Evolutionary conservation across 352 stramenopile species (phyloP), one percentile per base, ranked within the genome.

Genomic region (Phytophthora syringae): DNA sequence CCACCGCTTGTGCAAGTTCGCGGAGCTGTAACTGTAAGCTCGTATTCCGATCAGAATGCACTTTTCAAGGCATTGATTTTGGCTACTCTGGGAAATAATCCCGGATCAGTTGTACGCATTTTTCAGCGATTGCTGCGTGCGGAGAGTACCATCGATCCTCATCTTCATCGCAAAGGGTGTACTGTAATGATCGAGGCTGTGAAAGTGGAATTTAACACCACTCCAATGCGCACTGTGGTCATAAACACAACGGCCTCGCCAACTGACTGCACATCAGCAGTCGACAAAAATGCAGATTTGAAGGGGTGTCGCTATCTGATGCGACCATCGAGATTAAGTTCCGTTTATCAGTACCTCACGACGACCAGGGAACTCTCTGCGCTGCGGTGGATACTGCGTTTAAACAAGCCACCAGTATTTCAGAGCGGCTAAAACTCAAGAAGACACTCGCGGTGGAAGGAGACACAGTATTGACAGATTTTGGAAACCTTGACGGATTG

Each of bases 121-220:
- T 37, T 88, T 39, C 79, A 88, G 55, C 63, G 67, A 32, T 36
- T 80, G 3, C 43, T 90, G 10, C 76, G 82, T 7, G 69, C 69
- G 0, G 64, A 79, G 12, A 74, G 66, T 16, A 77, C 60, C 20
- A 52, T 67, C 0, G 52, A 72, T 36, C 52, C 83, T 40, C 74
- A 73, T 2, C 57, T 84, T 10, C 70, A 77, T 43, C 64, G 65
- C 11, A 88, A 80, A 44, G 75, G 78, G n/a, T 68, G 79, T 20
- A 28, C 71, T n/a, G 73, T 85, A 2, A 30, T 62, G 18, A 74
- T 88, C 24, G 67, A 84, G 18, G 21, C 37, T 1, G 48, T 77
- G 1, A 47, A 69, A 1, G 48, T 88, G 15, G 60, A 52, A 15
- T 78, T 84, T 20, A 52, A 64, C 21, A 69, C 50, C 24, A 67